Conservation (phyloP, 2,329 filamentous ascomycete genomes). For the Parastagonospora avenae region DNA sequence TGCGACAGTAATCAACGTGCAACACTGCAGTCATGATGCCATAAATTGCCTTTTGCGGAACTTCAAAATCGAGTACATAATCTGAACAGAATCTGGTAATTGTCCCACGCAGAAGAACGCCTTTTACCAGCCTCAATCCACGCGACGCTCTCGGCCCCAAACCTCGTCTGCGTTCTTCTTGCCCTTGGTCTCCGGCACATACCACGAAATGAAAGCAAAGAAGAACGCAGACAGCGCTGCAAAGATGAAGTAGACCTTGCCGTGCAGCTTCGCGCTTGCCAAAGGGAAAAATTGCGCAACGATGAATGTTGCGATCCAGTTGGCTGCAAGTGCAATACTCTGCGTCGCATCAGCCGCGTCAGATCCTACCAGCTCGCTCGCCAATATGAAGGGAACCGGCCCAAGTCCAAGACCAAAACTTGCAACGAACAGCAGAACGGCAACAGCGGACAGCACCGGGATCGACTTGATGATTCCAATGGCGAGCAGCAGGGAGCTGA, state of each 20-base stretch:
- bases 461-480: conserved; percentile 76
- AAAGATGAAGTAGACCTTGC: conserved; percentile 93
- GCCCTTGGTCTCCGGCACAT: conserved; percentile 86
- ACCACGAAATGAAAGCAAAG: conserved; percentile 71
- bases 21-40: no score
- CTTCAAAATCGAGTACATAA: no score
- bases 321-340: conserved; percentile 83
- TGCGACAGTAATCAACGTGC: no score
- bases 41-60: no score
- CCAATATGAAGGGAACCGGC: conserved; percentile 92
- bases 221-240: conserved; percentile 72
- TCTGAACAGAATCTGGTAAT: no score
- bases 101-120: no score
- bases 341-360: conserved; percentile 92
- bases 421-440: conserved; percentile 83
- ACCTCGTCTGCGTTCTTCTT: conserved; percentile 85
- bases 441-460: conserved; percentile 77
- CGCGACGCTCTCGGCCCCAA: conserved; percentile 70
- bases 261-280: conserved; percentile 76
- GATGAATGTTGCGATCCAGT: conserved; percentile 88
- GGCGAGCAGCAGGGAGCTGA: conserved; percentile 76
- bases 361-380: conserved; percentile 85
- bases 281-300: conserved; percentile 96
- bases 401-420: conserved; percentile 91
- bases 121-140: conserved; percentile 26